phyloP scores from a whole-genome alignment of 202 grass and related monocot species.

The Zoysia matrella region DNA sequence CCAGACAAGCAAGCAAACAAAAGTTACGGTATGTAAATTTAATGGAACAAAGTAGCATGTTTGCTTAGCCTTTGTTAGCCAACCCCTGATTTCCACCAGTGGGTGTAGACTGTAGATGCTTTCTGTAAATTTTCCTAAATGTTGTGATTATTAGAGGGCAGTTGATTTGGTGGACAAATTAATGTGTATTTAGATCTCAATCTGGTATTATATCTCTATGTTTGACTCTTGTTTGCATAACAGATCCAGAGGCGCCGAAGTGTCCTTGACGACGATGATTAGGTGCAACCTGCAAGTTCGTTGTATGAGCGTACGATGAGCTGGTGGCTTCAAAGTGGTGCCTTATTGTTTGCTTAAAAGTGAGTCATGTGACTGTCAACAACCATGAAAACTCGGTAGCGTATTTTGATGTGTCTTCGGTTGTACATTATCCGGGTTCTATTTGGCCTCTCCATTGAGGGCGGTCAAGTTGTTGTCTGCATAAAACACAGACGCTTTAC shows the following conservation, averaged over 20 bases:
- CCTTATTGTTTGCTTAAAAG: not conserved
- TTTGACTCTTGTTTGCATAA: conserved; percentile 5
- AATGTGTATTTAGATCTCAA: not conserved
- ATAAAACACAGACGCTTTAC: not conserved
- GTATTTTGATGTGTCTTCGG: conserved; percentile 14
- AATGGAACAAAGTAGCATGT: not conserved
- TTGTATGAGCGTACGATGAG: not conserved
- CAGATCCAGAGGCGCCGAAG: conserved; percentile 98
- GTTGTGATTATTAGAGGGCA: no score
- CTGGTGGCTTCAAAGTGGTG: not conserved
- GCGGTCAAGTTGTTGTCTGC: not conserved
- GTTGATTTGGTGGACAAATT: not conserved
- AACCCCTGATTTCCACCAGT: not conserved
- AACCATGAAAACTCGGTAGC: not conserved
- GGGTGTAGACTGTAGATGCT: not conserved
- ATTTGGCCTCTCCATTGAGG: conserved; percentile 2
- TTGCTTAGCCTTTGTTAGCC: not conserved
- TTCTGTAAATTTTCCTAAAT: not conserved
- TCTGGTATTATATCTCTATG: not conserved
- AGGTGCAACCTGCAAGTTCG: conserved; percentile 34
- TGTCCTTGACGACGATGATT: conserved; percentile 92
- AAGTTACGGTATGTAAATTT: conserved; percentile 79
- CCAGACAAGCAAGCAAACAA: conserved; percentile 84
- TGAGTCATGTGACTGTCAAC: not conserved
- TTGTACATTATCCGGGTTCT: conserved; percentile 36